Percentiles rank a stretch among this genome's conserved stretches.
Conservation (phyloP, 805 yeast species). For the Saccharomycopsis fibuligera region DNA sequence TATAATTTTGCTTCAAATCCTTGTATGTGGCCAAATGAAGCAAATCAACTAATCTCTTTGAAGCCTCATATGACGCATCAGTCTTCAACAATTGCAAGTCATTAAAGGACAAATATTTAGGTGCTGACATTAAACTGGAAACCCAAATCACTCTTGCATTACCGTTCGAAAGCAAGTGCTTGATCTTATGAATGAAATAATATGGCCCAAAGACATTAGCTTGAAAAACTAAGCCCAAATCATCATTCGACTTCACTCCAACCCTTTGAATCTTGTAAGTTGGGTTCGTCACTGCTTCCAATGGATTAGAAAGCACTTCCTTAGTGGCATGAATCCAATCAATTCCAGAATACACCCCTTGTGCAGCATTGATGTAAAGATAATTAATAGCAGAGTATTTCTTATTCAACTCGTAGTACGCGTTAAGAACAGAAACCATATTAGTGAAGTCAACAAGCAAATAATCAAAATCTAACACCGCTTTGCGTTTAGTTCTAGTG, state of each 20-base stretch:
- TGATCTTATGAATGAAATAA: conserved; percentile 65
- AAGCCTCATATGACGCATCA: conserved; percentile 79
- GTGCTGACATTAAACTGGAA: conserved; percentile 73
- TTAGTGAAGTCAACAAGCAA: conserved; percentile 81
- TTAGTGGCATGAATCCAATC: conserved; percentile 76
- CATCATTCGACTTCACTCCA: conserved; percentile 74
- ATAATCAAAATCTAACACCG: conserved; percentile 77
- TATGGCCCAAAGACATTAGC: conserved; percentile 97
- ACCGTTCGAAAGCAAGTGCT: conserved; percentile 42
- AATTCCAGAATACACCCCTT: conserved; percentile 79
- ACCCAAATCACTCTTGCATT: conserved; percentile 76
- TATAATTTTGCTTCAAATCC: conserved; percentile 37
- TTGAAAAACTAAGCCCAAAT: conserved; percentile 82
- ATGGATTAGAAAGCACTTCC: conserved; percentile 60
- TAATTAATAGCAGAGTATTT: conserved; percentile 67
- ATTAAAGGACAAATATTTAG: conserved; percentile 62
- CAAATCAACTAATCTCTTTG: conserved; percentile 80
- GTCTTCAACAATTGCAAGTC: conserved; percentile 68
- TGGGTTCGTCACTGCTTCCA: conserved; percentile 83
- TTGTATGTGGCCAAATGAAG: conserved; percentile 68
- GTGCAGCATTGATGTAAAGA: conserved; percentile 83
- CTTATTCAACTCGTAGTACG: conserved; percentile 61
- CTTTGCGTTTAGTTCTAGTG: conserved; percentile 37
- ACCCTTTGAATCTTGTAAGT: conserved; percentile 75
- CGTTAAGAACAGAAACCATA: conserved; percentile 78